Evolutionary conservation across 495 filamentous ascomycete species (phyloP), one percentile per base, ranked within the genome.

Genomic region (Penicillium roqueforti): DNA sequence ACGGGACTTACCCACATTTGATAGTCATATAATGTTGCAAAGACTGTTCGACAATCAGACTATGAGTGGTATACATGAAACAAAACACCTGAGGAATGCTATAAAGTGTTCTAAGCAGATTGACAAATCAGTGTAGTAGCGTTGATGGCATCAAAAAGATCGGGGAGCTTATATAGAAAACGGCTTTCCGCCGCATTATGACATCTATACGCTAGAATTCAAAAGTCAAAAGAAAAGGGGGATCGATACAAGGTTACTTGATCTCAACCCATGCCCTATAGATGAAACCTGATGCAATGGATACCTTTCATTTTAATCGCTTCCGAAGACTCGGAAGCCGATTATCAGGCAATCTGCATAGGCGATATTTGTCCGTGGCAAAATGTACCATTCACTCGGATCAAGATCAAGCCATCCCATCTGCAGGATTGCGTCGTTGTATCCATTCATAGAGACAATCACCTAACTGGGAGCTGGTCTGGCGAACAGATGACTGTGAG

Each of bases 111-210:
- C 29, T 47, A 14, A 49, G 45, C 25, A 18, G 16, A 51, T 52
- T 25, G 48, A 43, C 55, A 40, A 41, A 53, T 55, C 10, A 58
- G 47, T 47, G 57, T 56, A 47, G 56, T 54, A 66, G 29, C 47
- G 44, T 39, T 19, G 42, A 44, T 59, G 50, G 47, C 50, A 47
- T 37, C 51, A 53, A 45, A 42, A 37, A n/a, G 47, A 31, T 42
- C 55, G 31, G 22, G 6, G 59, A 63, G 58, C 49, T 58, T 14
- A 41, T 31, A 26, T 20, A 19, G 34, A 25, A 36, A 23, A 40
- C 26, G 43, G 49, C 29, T 20, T 20, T 47, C 47, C 44, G 39
- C 49, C 45, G 40, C 26, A 45, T 23, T 50, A 50, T 53, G 32
- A 48, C 37, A 49, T 37, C 20, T 25, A 16, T 49, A 25, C 6